Base-by-base conservation (phyloP, 2,329 filamentous ascomycete species). In the Dactylonectria estremocensis region DNA sequence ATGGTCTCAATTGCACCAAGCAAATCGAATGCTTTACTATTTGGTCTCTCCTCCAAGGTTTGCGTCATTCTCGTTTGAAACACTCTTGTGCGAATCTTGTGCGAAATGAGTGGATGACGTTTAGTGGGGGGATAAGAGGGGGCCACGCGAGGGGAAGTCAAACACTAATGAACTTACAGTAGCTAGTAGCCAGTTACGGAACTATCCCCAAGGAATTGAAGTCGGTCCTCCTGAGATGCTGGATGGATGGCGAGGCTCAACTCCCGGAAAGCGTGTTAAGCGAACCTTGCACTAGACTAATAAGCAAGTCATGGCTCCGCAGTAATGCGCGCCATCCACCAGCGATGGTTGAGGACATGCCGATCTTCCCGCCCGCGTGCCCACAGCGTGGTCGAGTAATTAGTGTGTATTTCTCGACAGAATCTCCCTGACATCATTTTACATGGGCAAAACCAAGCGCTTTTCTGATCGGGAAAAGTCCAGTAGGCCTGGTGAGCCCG, bases 81-180 rank as follows among this genome's bases (percentile, higher is more conserved):
- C 20, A 13, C 35, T 57, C 67, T 46, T 54, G 14, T 53, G 18
- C 35, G 7, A 28, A 28, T 28, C 24, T 28, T 28, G 24, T 7
- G 24, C 24, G 24, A 70, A 45, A 37, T 24, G 28, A 45, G 37
- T 11, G 54, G 64, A 75, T 75, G 72, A 75, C 72, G 72, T 74
- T 68, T 55, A 66, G 71, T 74, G 71, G 72, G 72, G 72, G 72
- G 72, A 71, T 66, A 59, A 54, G 57, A 66, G 67, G 14, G 14
- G 43, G 53, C 35, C 20, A 45, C 50, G 16, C 52, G 55, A 56
- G 52, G 52, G 50, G 33, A 50, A 56, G 52, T 9, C 33, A 50
- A 28, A 50, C 24, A 28, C 40, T 13, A 48, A 48, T 43, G 20
- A 33, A 35, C 49, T 64, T 35, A n/a, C n/a, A n/a, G n/a, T n/a